Evolutionary conservation across 139 green algal genomes (phyloP), one percentile per base, ranked within the genome.

Genomic region (Chlorella sorokiniana): DNA sequence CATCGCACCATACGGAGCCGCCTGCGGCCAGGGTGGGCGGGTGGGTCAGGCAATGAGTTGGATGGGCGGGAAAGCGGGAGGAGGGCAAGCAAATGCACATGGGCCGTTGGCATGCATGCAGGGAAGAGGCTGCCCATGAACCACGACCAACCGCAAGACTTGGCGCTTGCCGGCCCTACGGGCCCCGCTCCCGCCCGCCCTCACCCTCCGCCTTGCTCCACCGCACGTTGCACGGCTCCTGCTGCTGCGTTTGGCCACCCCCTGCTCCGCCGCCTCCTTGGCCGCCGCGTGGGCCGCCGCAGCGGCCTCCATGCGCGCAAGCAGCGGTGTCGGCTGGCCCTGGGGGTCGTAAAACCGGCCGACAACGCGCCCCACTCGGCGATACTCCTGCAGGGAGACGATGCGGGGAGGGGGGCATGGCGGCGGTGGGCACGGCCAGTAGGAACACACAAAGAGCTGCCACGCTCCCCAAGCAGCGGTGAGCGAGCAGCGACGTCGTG

Each of bases 1-100:
- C 83, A n/a, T 89, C 79, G 75, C 90, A 94, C 89, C 89, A 94
- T 37, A 94, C 90, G n/a, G 65, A 79, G 7, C 86, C 84, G 40
- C 90, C 90, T 93, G 87, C 59, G 7, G 62, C 0, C 6, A n/a
- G 29, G 8, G 23, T 40, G n/a, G n/a, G n/a, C 25, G 44, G 52
- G 52, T 23, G 31, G 35, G 23, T 0, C 37, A 25, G 29, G 35
- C 20, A n/a, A 14, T n/a, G 25, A 31, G n/a, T n/a, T 31, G 45
- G 3, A 4, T 40, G 45, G 3, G 11, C 2, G 29, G 5, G 14
- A 63, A 29, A 42, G n/a, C 29, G 14, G 29, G 1, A 74, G n/a
- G 45, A 35, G 20, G 69, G 33, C 44, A 76, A 18, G 11, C 27
- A 16, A 7, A 41, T n/a, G 33, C 38, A 35, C 35, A 61, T 20